Conservation (phyloP, 176 grass and related monocot species). For the Hordeum marinum region DNA sequence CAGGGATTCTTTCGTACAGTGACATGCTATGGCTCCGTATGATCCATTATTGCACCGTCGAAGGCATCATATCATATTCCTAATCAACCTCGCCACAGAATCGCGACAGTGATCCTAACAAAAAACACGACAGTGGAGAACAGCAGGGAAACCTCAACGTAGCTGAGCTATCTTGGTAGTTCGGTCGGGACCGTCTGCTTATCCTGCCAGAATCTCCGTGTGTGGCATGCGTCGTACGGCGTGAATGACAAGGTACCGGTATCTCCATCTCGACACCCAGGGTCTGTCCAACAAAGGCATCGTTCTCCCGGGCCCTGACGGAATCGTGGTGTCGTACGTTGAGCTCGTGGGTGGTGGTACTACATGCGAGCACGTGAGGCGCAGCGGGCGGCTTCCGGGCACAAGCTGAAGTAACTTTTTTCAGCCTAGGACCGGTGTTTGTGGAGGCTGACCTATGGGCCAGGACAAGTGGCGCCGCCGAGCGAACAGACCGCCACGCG, state of each 20-base stretch:
- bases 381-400: no score
- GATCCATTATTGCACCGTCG: no score
- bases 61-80: no score
- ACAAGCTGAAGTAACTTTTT: neutral
- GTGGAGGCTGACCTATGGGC: neutral
- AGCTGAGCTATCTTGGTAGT: no score
- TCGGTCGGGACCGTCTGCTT: neutral
- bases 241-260: neutral
- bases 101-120: no score
- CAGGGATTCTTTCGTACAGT: no score
- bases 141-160: neutral
- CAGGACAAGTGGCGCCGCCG: neutral
- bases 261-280: neutral
- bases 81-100: no score
- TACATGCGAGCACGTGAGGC: constrained; percentile 13
- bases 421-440: no score
- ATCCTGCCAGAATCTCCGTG: neutral
- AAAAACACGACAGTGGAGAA: no score
- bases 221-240: neutral
- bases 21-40: no score
- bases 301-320: neutral
- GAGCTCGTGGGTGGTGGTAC: neutral
- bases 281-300: neutral
- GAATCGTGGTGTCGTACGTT: neutral
- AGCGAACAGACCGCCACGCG: constrained; percentile 9